Evolutionary conservation across 2,329 filamentous ascomycete species (phyloP).

Genomic region (Setomelanomma holmii): DNA sequence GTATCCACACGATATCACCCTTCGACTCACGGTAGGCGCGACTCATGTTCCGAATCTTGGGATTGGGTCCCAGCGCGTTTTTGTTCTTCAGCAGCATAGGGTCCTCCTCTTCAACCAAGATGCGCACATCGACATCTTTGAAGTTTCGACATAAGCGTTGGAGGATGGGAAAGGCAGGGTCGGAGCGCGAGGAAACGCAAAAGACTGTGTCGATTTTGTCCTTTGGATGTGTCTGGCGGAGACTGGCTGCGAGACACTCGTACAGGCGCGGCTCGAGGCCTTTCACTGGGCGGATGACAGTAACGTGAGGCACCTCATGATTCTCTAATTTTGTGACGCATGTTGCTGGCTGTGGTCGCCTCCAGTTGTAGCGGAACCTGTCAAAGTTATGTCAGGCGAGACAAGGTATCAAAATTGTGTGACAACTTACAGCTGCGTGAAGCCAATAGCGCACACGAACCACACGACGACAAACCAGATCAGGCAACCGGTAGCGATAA

Average conservation of each 20-base stretch:
- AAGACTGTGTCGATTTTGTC: slow-evolving; percentile 80
- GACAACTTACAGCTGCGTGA: slow-evolving; percentile 63
- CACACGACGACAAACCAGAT: slow-evolving; percentile 65
- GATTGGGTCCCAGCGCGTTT: slow-evolving; percentile 81
- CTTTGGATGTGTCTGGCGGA: slow-evolving; percentile 79
- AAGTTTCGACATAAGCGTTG: slow-evolving; percentile 76
- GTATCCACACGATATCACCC: slow-evolving; percentile 89
- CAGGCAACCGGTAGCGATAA: slow-evolving; percentile 57
- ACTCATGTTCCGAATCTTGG: slow-evolving; percentile 98
- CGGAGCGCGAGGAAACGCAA: slow-evolving; percentile 76
- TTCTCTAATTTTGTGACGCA: slow-evolving; percentile 47
- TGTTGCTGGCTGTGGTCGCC: slow-evolving; percentile 51
- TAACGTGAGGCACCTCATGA: slow-evolving; percentile 76
- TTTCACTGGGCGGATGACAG: slow-evolving; percentile 91
- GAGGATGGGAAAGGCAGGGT: slow-evolving; percentile 80
- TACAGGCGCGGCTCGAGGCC: slow-evolving; percentile 89
- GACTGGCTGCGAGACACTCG: slow-evolving; percentile 87
- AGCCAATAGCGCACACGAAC: slow-evolving; percentile 64
- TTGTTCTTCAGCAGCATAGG: slow-evolving; percentile 66
- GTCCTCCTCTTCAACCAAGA: slow-evolving; percentile 85
- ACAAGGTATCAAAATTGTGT: not conserved
- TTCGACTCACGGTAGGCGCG: slow-evolving; percentile 86
- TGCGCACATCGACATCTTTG: slow-evolving; percentile 70
- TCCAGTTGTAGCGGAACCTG: slow-evolving; percentile 64
- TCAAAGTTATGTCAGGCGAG: slow-evolving; percentile 4